Evolutionary conservation across 805 yeast species (phyloP).

Genomic region (Clavispora carvajalis): DNA sequence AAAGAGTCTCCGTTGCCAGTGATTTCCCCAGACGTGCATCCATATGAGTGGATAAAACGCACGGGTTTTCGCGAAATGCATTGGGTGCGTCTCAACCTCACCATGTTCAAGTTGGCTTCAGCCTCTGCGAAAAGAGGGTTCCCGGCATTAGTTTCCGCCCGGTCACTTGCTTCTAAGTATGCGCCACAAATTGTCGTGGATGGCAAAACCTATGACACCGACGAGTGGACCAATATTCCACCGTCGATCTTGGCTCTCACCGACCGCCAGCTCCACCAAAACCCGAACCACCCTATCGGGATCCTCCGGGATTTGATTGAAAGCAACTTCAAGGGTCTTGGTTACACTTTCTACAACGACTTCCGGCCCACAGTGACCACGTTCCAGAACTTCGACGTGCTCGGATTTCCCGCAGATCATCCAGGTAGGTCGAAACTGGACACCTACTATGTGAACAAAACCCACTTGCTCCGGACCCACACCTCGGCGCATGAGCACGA

Average conservation of each 20-base stretch:
- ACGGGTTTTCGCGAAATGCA: no score
- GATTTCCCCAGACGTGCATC: no score
- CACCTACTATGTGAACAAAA: conserved; percentile 81
- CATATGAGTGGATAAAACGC: no score
- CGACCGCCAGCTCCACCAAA: conserved; percentile 66
- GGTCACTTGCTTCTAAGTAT: conserved; percentile 6
- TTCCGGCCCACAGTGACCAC: conserved; percentile 81
- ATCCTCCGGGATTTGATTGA: conserved; percentile 75
- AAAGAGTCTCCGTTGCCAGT: no score
- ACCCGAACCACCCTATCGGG: conserved; percentile 83
- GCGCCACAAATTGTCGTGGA: conserved; percentile 36
- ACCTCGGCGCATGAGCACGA: conserved; percentile 95
- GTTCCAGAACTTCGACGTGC: conserved; percentile 81
- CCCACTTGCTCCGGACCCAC: conserved; percentile 77
- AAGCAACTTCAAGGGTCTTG: conserved; percentile 55
- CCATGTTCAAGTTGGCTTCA: conserved; percentile 1
- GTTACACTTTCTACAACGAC: conserved; percentile 72
- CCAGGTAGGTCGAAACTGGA: conserved; percentile 92
- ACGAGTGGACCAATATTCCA: conserved; percentile 84
- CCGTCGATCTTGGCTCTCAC: conserved; percentile 63
- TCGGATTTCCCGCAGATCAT: conserved; percentile 88
- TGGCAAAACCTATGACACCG: conserved; percentile 51
- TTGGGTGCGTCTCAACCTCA: not conserved
- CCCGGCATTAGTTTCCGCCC: not conserved
- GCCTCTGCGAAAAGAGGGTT: not conserved